These are phyloP conservation scores for Babjeviella inositovora DNA, from an alignment of 805 yeast genomes.

Conservation along the genomic window DNA sequence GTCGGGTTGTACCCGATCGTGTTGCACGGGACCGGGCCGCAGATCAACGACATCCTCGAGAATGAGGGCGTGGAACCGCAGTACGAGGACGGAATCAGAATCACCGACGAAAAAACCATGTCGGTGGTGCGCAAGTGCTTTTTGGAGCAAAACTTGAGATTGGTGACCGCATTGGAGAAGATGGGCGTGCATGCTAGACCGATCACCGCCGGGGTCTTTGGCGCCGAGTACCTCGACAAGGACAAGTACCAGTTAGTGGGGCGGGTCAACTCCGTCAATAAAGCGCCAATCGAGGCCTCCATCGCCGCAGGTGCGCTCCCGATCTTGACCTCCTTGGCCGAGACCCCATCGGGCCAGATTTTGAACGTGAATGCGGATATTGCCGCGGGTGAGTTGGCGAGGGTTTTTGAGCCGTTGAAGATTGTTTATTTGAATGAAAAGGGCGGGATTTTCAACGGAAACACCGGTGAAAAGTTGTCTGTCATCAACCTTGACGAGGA, in stretches of 20 bases:
- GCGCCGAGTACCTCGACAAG: slow-evolving; percentile 82
- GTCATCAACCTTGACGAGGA: slow-evolving; percentile 93
- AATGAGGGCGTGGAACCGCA: slow-evolving; percentile 92
- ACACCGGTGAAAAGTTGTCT: slow-evolving; percentile 78
- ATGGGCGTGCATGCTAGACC: slow-evolving; percentile 98
- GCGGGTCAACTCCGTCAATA: slow-evolving; percentile 71
- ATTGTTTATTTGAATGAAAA: slow-evolving; percentile 94
- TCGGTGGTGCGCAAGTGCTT: slow-evolving; percentile 90
- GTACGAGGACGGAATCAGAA: slow-evolving; percentile 91
- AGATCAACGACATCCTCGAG: slow-evolving; percentile 86
- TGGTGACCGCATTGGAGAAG: slow-evolving; percentile 90
- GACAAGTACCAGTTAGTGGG: slow-evolving; percentile 91
- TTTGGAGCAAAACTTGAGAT: slow-evolving; percentile 84
- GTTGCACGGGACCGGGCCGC: slow-evolving; percentile 98
- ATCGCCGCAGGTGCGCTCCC: slow-evolving; percentile 96
- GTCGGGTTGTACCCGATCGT: slow-evolving; percentile 96
- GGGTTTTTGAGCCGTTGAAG: slow-evolving; percentile 93
- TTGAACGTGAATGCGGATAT: slow-evolving; percentile 97
- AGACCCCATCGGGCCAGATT: slow-evolving; percentile 92
- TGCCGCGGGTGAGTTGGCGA: slow-evolving; percentile 95
- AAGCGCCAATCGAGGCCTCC: slow-evolving; percentile 82
- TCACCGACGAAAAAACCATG: slow-evolving; percentile 92
- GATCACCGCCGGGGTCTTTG: slow-evolving; percentile 93
- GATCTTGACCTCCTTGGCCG: slow-evolving; percentile 90
- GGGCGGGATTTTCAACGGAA: slow-evolving; percentile 93